Evolutionary conservation across 2,329 filamentous ascomycete genomes (phyloP).

Genomic region (Hymenoscyphus occultus): DNA sequence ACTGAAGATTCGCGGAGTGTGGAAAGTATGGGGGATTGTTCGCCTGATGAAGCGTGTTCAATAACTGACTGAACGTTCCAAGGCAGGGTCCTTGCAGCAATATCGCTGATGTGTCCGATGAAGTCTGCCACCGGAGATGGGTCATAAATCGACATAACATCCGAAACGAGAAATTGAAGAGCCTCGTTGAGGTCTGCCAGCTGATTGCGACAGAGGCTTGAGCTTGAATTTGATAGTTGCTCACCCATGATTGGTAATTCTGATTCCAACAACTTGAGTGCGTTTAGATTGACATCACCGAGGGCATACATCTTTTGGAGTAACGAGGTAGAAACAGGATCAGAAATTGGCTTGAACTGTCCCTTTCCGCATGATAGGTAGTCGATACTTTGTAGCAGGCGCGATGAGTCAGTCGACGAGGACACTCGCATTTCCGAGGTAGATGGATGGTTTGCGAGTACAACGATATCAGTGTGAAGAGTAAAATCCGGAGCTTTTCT

Average conservation of each 20-base stretch:
- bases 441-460: slow-evolving; percentile 34
- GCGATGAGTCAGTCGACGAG: slow-evolving; percentile 26
- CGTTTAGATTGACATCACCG: slow-evolving; percentile 53
- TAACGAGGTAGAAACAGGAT: slow-evolving; percentile 49
- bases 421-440: slow-evolving; percentile 31
- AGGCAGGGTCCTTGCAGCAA: not conserved
- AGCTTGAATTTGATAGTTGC: slow-evolving; percentile 37
- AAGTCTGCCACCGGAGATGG: slow-evolving; percentile 9
- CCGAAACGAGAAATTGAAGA: slow-evolving; percentile 24
- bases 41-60: not conserved
- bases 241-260: slow-evolving; percentile 62
- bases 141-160: slow-evolving; percentile 28
- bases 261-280: slow-evolving; percentile 60
- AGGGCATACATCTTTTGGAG: slow-evolving; percentile 54
- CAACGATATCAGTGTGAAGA: slow-evolving; percentile 26
- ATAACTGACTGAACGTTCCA: not conserved
- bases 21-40: slow-evolving; percentile 28
- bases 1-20: slow-evolving; percentile 39
- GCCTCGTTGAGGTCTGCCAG: slow-evolving; percentile 43
- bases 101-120: not conserved
- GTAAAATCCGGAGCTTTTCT: slow-evolving; percentile 6
- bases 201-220: slow-evolving; percentile 44
- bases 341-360: slow-evolving; percentile 44
- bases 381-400: slow-evolving; percentile 29
- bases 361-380: slow-evolving; percentile 35